Percentiles rank a stretch among this genome's conserved stretches.
Evolutionary conservation across 495 filamentous ascomycete species (phyloP).

Genomic region (Staphylotrichum tortipilum): DNA sequence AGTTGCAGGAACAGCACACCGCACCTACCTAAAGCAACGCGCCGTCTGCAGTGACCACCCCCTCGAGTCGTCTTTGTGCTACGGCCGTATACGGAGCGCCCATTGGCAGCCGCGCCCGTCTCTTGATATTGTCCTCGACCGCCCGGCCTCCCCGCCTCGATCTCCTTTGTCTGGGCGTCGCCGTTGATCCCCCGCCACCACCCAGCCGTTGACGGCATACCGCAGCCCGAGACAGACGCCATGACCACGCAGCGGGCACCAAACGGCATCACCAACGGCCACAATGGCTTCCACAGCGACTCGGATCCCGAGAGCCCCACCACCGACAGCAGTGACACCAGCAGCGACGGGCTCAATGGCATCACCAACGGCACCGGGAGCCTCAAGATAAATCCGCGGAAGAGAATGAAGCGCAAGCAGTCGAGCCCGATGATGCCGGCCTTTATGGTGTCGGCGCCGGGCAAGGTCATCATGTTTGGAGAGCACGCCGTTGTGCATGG

Average conservation of each 20-base stretch:
- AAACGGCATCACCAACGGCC: conserved; percentile 11
- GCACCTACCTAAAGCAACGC: not conserved
- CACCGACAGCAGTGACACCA: conserved; percentile 16
- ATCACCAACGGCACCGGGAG: conserved; percentile 9
- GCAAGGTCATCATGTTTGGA: conserved; percentile 94
- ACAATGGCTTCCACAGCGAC: conserved; percentile 22
- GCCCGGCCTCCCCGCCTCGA: no score
- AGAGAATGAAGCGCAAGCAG: conserved; percentile 39
- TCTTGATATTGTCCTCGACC: conserved; percentile 10
- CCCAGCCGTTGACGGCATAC: not conserved
- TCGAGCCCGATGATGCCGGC: conserved; percentile 63
- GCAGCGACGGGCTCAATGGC: conserved; percentile 3
- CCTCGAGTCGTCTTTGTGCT: conserved; percentile 1
- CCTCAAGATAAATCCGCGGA: conserved; percentile 16
- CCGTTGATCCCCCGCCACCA: no score
- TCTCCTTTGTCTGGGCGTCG: not conserved
- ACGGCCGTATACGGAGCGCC: not conserved
- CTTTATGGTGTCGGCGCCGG: conserved; percentile 96
- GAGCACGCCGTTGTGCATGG: conserved; percentile 96
- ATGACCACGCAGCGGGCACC: conserved; percentile 18
- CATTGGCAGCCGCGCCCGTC: not conserved
- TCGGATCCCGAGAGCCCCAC: conserved; percentile 6
- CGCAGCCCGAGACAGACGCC: not conserved
- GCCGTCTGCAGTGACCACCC: not conserved
- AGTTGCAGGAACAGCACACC: not conserved